Evolutionary conservation across 148 eudicot genomes (phyloP).

Genomic region (Hydrangea macrophylla): DNA sequence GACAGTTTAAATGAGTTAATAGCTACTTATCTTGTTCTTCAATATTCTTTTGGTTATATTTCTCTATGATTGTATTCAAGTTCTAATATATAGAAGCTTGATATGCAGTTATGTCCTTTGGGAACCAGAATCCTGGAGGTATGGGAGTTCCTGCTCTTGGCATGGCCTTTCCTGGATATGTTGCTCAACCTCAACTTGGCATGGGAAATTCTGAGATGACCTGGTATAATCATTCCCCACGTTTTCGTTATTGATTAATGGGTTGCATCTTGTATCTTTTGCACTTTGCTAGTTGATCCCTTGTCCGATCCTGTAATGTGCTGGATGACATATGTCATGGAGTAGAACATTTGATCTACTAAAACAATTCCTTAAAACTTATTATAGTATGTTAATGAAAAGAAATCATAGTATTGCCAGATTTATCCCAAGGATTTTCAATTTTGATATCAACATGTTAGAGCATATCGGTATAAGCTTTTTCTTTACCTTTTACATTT

Average conservation of each 20-base stretch:
- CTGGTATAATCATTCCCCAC: slow-evolving; percentile 42
- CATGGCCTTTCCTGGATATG: slow-evolving; percentile 99
- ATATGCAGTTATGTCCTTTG: slow-evolving; percentile 84
- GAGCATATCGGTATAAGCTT: background rate
- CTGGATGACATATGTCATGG: background rate
- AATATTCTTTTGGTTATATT: background rate
- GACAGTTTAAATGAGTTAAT: background rate
- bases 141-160: slow-evolving; percentile 95
- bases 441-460: background rate
- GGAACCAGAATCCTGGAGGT: slow-evolving; percentile 84
- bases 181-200: slow-evolving; percentile 69
- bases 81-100: slow-evolving; percentile 10
- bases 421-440: background rate
- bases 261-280: background rate
- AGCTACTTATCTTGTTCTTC: slow-evolving; percentile 1
- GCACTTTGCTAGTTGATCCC: background rate
- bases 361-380: too few species aligned
- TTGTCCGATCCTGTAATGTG: background rate
- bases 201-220: slow-evolving; percentile 91
- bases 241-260: background rate
- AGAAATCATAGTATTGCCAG: background rate
- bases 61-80: background rate
- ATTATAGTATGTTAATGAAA: too few species aligned
- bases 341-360: too few species aligned
- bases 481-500: background rate